Evolutionary conservation across 2,329 filamentous ascomycete species (phyloP).

Genomic region (Pyricularia grisea): DNA sequence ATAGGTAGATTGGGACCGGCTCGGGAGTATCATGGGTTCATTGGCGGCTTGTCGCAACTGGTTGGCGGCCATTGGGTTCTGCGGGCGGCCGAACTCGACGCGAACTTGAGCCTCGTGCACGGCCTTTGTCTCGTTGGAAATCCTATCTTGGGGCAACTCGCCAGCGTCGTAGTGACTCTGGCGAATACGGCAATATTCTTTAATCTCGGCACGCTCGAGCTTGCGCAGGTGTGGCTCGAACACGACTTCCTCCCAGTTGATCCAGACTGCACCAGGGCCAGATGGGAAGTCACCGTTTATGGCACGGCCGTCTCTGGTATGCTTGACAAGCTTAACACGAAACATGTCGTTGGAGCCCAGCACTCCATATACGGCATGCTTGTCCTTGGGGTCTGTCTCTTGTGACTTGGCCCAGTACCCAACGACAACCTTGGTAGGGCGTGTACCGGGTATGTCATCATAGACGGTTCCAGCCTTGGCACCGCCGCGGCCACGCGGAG

Average conservation of each 20-base stretch:
- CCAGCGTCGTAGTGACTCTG: conserved; percentile 47
- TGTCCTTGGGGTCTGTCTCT: conserved; percentile 34
- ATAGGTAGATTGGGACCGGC: neutral
- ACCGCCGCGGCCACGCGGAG: neutral
- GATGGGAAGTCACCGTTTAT: conserved; percentile 50
- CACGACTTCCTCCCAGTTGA: conserved; percentile 51
- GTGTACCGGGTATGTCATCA: conserved; percentile 39
- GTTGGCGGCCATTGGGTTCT: conserved; percentile 6
- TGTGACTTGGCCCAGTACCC: conserved; percentile 51
- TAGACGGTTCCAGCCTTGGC: conserved; percentile 11
- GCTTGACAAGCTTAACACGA: conserved; percentile 49
- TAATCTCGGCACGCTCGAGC: conserved; percentile 45
- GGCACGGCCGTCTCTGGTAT: conserved; percentile 50
- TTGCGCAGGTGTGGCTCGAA: conserved; percentile 45
- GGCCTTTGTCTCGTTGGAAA: conserved; percentile 40
- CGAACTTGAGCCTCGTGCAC: conserved; percentile 36
- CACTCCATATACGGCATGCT: conserved; percentile 55
- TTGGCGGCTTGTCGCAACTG: neutral
- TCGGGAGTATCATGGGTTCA: neutral
- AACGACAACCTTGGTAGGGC: conserved; percentile 47
- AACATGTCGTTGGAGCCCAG: conserved; percentile 56
- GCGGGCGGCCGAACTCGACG: conserved; percentile 10
- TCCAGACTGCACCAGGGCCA: conserved; percentile 53
- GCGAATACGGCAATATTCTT: conserved; percentile 54
- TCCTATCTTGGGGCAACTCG: conserved; percentile 37